These are phyloP conservation scores for Canariomyces notabilis DNA, from an alignment of 2,329 filamentous ascomycete genomes.

Conservation along the genomic window DNA sequence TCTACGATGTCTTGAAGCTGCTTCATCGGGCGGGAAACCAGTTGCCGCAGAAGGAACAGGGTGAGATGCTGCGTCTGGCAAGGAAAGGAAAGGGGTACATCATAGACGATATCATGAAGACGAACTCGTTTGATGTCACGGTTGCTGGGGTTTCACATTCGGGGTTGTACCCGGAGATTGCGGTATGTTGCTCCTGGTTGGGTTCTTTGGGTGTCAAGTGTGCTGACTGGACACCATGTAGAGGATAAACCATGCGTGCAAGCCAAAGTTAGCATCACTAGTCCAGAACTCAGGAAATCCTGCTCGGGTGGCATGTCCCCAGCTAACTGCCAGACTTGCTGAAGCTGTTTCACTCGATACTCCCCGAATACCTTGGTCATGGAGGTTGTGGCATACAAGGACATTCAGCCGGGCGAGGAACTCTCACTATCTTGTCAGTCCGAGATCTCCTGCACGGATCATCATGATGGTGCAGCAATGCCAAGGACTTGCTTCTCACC, in stretches of 20 bases:
- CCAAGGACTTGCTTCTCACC: background rate
- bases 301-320: background rate
- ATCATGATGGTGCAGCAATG: background rate
- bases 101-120: constrained; percentile 12
- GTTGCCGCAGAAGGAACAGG: constrained; percentile 4
- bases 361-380: constrained; percentile 11
- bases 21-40: constrained; percentile 7
- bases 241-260: constrained; percentile 17
- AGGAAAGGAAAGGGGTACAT: constrained; percentile 8
- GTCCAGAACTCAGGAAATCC: background rate
- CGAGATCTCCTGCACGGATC: too few species aligned
- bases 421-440: constrained; percentile 10
- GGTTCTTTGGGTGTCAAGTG: background rate
- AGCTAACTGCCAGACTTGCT: background rate
- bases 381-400: constrained; percentile 15
- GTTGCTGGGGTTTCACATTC: constrained; percentile 8
- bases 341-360: constrained; percentile 9
- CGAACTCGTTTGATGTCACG: constrained; percentile 9
- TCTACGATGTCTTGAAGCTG: constrained; percentile 1
- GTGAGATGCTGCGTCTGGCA: constrained; percentile 6
- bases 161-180: constrained; percentile 11
- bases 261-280: constrained; percentile 9
- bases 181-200: constrained; percentile 3
- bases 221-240: background rate
- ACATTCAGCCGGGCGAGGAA: constrained; percentile 14